phyloP scores from a whole-genome alignment of 1,284 basidiomycete species.

The Ganoderma leucocontextum region DNA sequence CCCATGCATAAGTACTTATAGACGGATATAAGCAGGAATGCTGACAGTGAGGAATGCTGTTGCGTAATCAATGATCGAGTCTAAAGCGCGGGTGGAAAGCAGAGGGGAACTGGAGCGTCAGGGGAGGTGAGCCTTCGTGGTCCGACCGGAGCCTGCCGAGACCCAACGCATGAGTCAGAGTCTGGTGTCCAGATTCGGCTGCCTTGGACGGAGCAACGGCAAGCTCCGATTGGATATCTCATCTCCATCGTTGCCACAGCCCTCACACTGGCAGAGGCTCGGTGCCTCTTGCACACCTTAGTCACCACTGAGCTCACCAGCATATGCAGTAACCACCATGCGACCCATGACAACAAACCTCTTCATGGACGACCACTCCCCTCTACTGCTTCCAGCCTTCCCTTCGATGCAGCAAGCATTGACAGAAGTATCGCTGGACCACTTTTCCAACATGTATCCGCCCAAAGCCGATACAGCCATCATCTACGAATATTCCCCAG shows the following conservation, averaged over 20 bases:
- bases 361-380: not conserved
- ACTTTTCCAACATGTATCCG: conserved; percentile 2
- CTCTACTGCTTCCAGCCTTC: not conserved
- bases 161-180: conserved; percentile 1
- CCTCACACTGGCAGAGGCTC: not conserved
- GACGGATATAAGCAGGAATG: no score
- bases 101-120: not conserved
- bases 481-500: conserved; percentile 18
- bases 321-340: not conserved
- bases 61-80: conserved; percentile 1
- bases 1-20: no score
- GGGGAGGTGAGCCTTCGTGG: not conserved
- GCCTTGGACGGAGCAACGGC: not conserved
- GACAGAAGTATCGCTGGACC: not conserved
- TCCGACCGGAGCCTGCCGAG: no score
- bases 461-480: conserved; percentile 1
- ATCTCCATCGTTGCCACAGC: conserved; percentile 1
- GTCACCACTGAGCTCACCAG: not conserved
- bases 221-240: conserved; percentile 1
- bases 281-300: not conserved
- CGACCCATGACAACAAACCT: not conserved
- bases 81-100: not conserved
- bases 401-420: not conserved
- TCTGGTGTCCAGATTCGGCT: conserved; percentile 2
- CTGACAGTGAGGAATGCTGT: no score